Percentiles rank a stretch among this genome's conserved stretches.
phyloP scores from a whole-genome alignment of 2,329 filamentous ascomycete genomes.

The Colletotrichum eleusines region DNA sequence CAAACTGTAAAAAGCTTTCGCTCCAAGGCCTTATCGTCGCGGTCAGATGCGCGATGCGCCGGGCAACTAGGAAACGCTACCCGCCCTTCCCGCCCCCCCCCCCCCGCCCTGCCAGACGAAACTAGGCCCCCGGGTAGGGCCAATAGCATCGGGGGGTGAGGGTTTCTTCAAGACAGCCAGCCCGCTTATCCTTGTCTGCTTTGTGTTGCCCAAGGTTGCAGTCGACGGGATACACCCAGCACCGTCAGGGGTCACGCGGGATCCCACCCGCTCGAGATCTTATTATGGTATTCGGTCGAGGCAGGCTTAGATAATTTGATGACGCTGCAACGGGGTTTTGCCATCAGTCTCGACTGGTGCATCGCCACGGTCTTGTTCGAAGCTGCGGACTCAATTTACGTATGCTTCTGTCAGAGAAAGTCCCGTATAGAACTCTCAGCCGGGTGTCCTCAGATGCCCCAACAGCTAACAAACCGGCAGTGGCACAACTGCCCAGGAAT shows the following conservation, averaged over 20 bases:
- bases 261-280: neutral
- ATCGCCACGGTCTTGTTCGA: neutral
- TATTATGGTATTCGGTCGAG: neutral
- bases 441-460: neutral
- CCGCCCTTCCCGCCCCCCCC: slow-evolving; percentile 15
- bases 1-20: neutral
- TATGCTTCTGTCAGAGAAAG: neutral
- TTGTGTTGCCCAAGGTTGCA: neutral
- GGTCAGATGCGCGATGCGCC: neutral
- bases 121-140: neutral
- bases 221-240: neutral
- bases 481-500: neutral
- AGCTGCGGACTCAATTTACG: neutral
- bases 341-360: neutral
- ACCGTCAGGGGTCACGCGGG: neutral
- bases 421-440: no score
- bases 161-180: slow-evolving; percentile 4
- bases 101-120: no score
- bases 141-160: neutral
- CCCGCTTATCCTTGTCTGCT: slow-evolving; percentile 6
- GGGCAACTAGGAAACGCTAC: slow-evolving; percentile 19
- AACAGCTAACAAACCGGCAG: neutral
- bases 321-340: neutral
- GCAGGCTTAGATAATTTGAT: neutral
- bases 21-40: neutral